phyloP scores from a whole-genome alignment of 305 asterid species.

The Solanum hybrid region DNA sequence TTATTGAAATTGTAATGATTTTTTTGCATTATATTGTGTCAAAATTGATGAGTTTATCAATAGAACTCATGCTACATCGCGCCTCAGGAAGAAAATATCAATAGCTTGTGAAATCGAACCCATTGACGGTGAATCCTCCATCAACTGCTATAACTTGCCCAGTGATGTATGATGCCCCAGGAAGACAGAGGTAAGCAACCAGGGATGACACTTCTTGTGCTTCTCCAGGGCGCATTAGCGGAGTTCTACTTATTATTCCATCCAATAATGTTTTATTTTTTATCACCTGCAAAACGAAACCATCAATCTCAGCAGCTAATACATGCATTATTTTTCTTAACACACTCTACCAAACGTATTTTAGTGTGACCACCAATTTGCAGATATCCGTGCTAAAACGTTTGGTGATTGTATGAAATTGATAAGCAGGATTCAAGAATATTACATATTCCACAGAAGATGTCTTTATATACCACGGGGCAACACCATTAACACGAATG shows the following conservation, averaged over 20 bases:
- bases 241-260: conserved; percentile 50
- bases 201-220: conserved; percentile 76
- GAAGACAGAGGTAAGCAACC: conserved; percentile 89
- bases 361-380: not conserved
- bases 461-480: conserved; percentile 91
- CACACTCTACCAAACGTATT: not conserved
- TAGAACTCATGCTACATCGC: not conserved
- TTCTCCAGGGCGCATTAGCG: conserved; percentile 70
- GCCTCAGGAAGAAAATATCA: not conserved
- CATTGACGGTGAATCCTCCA: conserved; percentile 77
- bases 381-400: not conserved
- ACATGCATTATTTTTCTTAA: not conserved
- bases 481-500: conserved; percentile 80
- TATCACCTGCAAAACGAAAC: conserved; percentile 47
- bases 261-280: conserved; percentile 54
- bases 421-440: not conserved
- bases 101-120: conserved; percentile 16
- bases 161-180: conserved; percentile 75
- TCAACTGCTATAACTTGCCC: conserved; percentile 78
- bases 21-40: not conserved
- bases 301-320: not conserved
- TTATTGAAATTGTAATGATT: not conserved
- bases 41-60: not conserved
- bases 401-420: not conserved
- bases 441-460: conserved; percentile 70